Evolutionary conservation across 441 rosid species (phyloP).

Genomic region (Corymbia calophylla): DNA sequence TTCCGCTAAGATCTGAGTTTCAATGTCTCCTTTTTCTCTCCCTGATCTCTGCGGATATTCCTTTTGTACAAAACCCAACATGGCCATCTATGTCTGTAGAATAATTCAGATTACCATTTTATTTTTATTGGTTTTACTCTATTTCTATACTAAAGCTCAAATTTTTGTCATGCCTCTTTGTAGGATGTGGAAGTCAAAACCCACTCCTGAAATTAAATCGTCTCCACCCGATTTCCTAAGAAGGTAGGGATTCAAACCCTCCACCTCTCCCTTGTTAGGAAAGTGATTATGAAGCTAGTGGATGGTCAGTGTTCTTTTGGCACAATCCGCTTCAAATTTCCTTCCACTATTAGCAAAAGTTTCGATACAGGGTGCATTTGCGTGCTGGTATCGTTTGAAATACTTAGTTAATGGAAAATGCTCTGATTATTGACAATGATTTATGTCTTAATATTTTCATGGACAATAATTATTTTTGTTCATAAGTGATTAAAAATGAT

Average conservation of each 20-base stretch:
- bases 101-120: not conserved
- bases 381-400: not conserved
- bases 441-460: not conserved
- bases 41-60: not conserved
- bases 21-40: not conserved
- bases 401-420: not conserved
- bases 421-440: not conserved
- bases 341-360: not conserved
- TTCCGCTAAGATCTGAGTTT: slow-evolving; percentile 22
- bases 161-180: too few relatives aligned
- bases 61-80: not conserved
- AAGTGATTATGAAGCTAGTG: not conserved
- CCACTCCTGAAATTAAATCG: too few relatives aligned
- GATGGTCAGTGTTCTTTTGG: not conserved
- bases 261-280: not conserved
- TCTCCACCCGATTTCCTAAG: too few relatives aligned
- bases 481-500: not conserved
- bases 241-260: too few relatives aligned
- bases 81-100: not conserved
- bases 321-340: not conserved
- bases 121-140: too few relatives aligned
- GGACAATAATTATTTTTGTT: not conserved
- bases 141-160: too few relatives aligned
- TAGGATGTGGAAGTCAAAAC: too few relatives aligned
- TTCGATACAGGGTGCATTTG: not conserved